Evolutionary conservation across 2,329 filamentous ascomycete genomes (phyloP), one percentile per base, ranked within the genome.

Genomic region (Fusarium paranaense): DNA sequence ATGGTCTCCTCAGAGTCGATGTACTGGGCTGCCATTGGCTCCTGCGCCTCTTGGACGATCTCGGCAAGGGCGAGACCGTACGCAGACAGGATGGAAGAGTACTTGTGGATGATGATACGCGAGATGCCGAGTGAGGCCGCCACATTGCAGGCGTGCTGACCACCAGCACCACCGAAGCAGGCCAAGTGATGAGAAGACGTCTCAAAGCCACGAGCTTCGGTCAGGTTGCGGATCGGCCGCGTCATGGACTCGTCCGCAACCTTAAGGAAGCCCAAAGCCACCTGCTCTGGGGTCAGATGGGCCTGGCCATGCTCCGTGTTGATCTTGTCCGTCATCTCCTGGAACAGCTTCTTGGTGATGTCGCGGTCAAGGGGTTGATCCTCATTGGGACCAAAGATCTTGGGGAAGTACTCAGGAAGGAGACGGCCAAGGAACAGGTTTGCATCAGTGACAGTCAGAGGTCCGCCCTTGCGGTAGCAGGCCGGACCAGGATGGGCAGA

Each of bases 381-480:
- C 78, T 93, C 92, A 58, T 91, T 89, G 73, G 90, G 90, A 16
- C 92, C 92, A 59, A 94, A 94, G 67, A 94, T 93, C 74, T 92
- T 91, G 0, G 91, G 92, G 75, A 94, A 94, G 79, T 91, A 93
- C 62, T 93, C 90, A 0, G 92, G 85, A 40, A 82, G 76, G 42
- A 83, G 81, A 38, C 92, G 86, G 2, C 92, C 92, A 2, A 94
- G 88, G 74, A 92, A 90, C 2, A 94, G 80, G 73, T 94, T 94
- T 0, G 92, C 92, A 78, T 94, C 92, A 0, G 92, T 94, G 50
- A 94, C 91, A 1, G 92, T 93, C 14, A 93, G 81, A 16, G 92
- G 92, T 0, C 92, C 92, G 2, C 89, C 90, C 79, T 94, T 94
- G n/a, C 92, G 86, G 76, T 94, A 94, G 71, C 91, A 93, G 0